Percentiles rank a stretch among this genome's conserved stretches.
Conservation (phyloP, 148 eudicot genomes). For the Rhododendron vialii region DNA sequence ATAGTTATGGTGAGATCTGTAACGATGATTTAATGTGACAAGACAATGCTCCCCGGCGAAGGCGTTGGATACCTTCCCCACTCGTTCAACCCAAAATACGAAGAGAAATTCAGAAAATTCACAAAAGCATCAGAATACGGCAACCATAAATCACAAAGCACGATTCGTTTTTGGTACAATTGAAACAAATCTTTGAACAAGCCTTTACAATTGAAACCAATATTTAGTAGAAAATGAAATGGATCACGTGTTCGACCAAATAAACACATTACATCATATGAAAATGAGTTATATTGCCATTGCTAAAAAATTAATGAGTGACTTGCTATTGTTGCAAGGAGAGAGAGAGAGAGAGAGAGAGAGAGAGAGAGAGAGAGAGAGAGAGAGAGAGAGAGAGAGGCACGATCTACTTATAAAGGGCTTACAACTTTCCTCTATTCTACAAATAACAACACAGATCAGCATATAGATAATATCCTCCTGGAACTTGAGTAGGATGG, state of each 20-base stretch:
- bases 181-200: neutral
- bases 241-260: neutral
- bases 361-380: neutral
- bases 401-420: conserved; percentile 1
- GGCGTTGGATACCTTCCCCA: neutral
- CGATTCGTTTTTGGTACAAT: neutral
- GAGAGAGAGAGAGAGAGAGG: neutral
- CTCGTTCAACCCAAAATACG: neutral
- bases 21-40: neutral
- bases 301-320: neutral
- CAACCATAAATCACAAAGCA: neutral
- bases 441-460: neutral
- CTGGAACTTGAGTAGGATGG: conserved; percentile 13
- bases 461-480: conserved; percentile 7
- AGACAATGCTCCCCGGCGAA: neutral
- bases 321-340: neutral
- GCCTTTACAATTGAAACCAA: neutral
- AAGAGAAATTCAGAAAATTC: neutral
- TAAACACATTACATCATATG: neutral
- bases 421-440: neutral
- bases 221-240: neutral
- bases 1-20: neutral
- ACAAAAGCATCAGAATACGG: neutral
- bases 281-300: neutral
- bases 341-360: neutral